These are phyloP conservation scores for Venustampulla echinocandica DNA, from an alignment of 495 filamentous ascomycete species.

Conservation along the genomic window DNA sequence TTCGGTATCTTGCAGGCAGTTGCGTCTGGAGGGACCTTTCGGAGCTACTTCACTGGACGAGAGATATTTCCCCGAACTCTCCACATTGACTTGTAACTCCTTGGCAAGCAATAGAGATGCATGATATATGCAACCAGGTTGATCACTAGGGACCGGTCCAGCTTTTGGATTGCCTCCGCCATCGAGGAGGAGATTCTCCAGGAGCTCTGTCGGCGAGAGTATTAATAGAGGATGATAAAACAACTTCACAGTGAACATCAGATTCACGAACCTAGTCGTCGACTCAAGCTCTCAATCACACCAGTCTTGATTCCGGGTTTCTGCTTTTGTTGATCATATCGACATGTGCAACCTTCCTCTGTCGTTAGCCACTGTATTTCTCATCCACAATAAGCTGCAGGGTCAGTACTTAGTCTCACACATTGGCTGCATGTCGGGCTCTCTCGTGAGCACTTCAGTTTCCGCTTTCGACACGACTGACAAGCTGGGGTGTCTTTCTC, in stretches of 20 bases:
- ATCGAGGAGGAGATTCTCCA: conserved; percentile 4
- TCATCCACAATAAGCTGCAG: background rate
- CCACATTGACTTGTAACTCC: too few relatives aligned
- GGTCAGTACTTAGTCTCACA: conserved; percentile 3
- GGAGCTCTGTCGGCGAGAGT: background rate
- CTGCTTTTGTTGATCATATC: background rate
- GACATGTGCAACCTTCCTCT: background rate
- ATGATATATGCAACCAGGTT: background rate
- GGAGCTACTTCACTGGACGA: too few relatives aligned
- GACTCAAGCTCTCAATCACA: background rate
- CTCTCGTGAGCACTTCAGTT: background rate
- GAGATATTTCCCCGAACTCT: too few relatives aligned
- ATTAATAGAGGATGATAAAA: too few relatives aligned
- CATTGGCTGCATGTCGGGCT: background rate
- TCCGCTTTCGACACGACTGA: background rate
- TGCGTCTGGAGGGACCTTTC: too few relatives aligned
- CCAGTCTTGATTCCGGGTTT: background rate
- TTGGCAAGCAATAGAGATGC: background rate
- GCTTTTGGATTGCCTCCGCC: background rate
- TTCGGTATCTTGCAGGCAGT: too few relatives aligned
- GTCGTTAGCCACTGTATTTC: background rate
- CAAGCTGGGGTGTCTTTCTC: too few relatives aligned
- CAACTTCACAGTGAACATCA: background rate
- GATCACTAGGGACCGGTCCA: background rate
- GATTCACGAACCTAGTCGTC: background rate